A percentile compares a stretch with the other conserved stretches of the same genome.
phyloP scores from a whole-genome alignment of 1,139 yeast species.

The Diutina scorzettiae region DNA sequence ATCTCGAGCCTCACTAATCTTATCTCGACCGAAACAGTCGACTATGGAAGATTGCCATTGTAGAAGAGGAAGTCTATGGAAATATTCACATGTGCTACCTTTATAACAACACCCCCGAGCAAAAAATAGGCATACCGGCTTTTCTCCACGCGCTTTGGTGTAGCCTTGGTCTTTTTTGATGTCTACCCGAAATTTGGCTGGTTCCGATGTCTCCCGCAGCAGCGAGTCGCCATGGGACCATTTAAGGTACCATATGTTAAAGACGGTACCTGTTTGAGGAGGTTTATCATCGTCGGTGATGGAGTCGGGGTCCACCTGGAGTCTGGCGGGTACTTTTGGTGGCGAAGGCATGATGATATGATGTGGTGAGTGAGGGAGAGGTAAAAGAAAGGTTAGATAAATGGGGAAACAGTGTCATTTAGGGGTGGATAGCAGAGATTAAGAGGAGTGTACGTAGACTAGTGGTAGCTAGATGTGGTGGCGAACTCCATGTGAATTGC shows the following conservation, averaged over 20 bases:
- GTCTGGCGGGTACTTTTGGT: slow-evolving; percentile 24
- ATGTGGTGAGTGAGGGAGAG: too few species aligned
- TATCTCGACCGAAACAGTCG: slow-evolving; percentile 92
- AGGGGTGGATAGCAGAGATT: too few species aligned
- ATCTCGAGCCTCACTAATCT: slow-evolving; percentile 69
- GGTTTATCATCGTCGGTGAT: slow-evolving; percentile 56
- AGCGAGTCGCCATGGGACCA: slow-evolving; percentile 66
- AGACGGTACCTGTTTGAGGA: slow-evolving; percentile 68
- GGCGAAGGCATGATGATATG: neutral
- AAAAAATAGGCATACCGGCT: slow-evolving; percentile 65
- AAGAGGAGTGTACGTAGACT: too few species aligned
- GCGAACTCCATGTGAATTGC: too few species aligned
- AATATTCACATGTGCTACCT: slow-evolving; percentile 64
- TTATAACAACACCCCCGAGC: slow-evolving; percentile 80
- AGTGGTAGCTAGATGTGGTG: too few species aligned
- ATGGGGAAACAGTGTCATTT: too few species aligned
- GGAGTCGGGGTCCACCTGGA: slow-evolving; percentile 60
- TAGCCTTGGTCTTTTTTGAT: slow-evolving; percentile 58
- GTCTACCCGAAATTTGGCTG: slow-evolving; percentile 42
- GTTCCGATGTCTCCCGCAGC: slow-evolving; percentile 16
- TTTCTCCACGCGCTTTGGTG: slow-evolving; percentile 47
- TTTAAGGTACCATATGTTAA: slow-evolving; percentile 79
- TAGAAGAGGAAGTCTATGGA: slow-evolving; percentile 63
- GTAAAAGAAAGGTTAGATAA: too few species aligned
- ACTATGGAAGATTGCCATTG: slow-evolving; percentile 44